Evolutionary conservation across 371 early-diverging fungal species (phyloP).

Genomic region (Rhizopus stolonifer): DNA sequence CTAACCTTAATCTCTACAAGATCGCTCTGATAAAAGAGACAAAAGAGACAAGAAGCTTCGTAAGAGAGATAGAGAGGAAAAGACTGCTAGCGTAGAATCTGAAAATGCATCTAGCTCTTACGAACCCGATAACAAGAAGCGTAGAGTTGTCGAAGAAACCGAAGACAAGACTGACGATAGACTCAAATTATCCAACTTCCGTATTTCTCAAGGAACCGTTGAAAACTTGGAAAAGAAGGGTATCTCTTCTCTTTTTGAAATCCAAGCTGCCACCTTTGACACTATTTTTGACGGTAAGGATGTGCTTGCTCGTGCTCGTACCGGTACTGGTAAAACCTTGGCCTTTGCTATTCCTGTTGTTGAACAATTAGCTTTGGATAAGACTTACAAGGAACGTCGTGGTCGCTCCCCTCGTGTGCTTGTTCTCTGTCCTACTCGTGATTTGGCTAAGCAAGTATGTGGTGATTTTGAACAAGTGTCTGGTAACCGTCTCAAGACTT

Average conservation of each 20-base stretch:
- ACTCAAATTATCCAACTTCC: conserved; percentile 63
- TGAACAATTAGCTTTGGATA: conserved; percentile 69
- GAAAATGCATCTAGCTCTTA: not conserved
- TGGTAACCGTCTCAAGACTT: conserved; percentile 60
- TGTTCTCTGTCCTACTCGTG: conserved; percentile 91
- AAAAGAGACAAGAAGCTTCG: conserved; percentile 40
- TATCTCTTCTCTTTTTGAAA: conserved; percentile 85
- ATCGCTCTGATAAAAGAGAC: conserved; percentile 30
- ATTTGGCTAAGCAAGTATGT: conserved; percentile 91
- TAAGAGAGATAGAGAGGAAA: conserved; percentile 20
- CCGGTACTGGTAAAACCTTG: conserved; percentile 95
- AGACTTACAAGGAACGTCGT: conserved; percentile 38
- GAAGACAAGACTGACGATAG: conserved; percentile 53
- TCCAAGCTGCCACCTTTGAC: conserved; percentile 86
- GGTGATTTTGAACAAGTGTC: conserved; percentile 69
- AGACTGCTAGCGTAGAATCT: conserved; percentile 20
- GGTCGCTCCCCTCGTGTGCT: conserved; percentile 84
- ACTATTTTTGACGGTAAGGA: conserved; percentile 87
- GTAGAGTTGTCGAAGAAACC: conserved; percentile 31
- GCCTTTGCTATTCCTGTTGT: conserved; percentile 90
- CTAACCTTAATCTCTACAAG: not conserved
- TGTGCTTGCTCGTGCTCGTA: conserved; percentile 93
- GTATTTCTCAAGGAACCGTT: conserved; percentile 63
- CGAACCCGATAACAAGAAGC: conserved; percentile 28
- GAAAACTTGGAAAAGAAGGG: conserved; percentile 66